Evolutionary conservation across 2,329 filamentous ascomycete genomes (phyloP).

Genomic region (Claviceps sp.): DNA sequence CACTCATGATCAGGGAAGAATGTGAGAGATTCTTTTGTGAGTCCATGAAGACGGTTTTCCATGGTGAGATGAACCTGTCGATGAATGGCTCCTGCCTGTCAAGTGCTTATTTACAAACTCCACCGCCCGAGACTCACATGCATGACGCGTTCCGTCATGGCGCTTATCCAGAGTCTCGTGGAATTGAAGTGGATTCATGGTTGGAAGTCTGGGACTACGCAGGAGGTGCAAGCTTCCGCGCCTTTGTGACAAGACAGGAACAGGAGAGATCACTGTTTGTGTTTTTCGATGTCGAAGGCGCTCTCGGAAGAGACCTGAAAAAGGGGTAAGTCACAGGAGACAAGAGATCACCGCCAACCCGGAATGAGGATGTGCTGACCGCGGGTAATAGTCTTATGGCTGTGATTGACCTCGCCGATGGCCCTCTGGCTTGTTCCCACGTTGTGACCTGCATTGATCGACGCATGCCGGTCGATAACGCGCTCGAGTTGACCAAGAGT

Average conservation of each 20-base stretch:
- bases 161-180: constrained; percentile 14
- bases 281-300: constrained; percentile 63
- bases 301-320: constrained; percentile 68
- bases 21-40: constrained; percentile 99
- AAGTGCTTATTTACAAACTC: constrained; percentile 51
- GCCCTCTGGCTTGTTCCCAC: constrained; percentile 60
- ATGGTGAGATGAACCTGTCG: constrained; percentile 78
- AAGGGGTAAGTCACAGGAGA: constrained; percentile 52
- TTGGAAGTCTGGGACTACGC: constrained; percentile 78
- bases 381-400: constrained; percentile 57
- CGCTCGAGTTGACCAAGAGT: constrained; percentile 60
- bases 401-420: constrained; percentile 74
- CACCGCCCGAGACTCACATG: constrained; percentile 36
- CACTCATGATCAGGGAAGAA: constrained; percentile 95
- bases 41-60: constrained; percentile 85
- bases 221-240: constrained; percentile 71
- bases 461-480: constrained; percentile 45
- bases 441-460: constrained; percentile 76
- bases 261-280: constrained; percentile 68
- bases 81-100: constrained; percentile 74
- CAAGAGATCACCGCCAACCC: background rate
- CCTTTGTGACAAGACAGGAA: constrained; percentile 62
- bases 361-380: constrained; percentile 3
- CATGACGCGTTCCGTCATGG: constrained; percentile 22
- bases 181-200: constrained; percentile 43